Conservation (phyloP, 2,329 filamentous ascomycete species). For the Penicillium sp. region DNA sequence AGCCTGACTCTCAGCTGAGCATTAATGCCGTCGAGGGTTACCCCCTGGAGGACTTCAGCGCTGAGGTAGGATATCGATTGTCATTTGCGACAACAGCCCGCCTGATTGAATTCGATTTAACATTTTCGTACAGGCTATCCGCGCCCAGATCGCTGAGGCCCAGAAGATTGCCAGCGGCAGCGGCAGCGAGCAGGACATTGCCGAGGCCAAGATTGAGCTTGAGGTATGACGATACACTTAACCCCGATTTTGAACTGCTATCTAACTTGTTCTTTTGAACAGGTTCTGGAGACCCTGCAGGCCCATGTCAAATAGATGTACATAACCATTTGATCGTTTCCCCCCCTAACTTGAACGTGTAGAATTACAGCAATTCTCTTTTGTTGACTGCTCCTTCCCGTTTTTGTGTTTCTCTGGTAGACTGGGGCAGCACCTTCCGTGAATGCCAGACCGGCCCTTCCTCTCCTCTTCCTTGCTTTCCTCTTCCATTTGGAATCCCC, state of each 20-base stretch:
- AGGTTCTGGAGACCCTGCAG: conserved; percentile 55
- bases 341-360: conserved; percentile 37
- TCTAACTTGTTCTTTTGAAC: conserved; percentile 15
- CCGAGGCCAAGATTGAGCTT: conserved; percentile 98
- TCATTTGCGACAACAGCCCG: not conserved
- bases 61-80: conserved; percentile 59
- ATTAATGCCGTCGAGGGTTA: conserved; percentile 98
- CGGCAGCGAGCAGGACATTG: conserved; percentile 95
- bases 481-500: not conserved
- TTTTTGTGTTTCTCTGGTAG: conserved; percentile 12
- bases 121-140: conserved; percentile 62
- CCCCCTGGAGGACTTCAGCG: conserved; percentile 93
- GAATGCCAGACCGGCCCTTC: not conserved
- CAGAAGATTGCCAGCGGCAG: conserved; percentile 90
- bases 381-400: conserved; percentile 13
- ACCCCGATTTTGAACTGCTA: not conserved
- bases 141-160: conserved; percentile 87
- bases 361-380: conserved; percentile 45
- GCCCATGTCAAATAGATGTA: conserved; percentile 52
- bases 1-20: conserved; percentile 91
- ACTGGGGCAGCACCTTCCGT: conserved; percentile 17
- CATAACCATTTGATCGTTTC: conserved; percentile 40
- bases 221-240: conserved; percentile 65
- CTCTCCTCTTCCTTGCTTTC: not conserved
- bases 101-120: not conserved